phyloP scores from a whole-genome alignment of 345 rosid genomes.

The Dipteronia sinensis region DNA sequence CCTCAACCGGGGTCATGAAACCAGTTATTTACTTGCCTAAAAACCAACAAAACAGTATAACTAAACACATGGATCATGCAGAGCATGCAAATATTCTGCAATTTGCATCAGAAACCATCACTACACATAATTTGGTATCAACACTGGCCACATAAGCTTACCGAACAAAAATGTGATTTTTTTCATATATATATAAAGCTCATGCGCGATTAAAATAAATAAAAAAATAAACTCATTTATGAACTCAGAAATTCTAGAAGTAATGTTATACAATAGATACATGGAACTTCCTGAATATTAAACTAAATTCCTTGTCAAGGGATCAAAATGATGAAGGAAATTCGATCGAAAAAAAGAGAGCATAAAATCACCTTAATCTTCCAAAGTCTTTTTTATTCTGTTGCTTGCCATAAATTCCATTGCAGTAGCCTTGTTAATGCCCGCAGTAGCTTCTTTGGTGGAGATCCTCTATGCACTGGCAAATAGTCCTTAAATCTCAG shows the following conservation, averaged over 20 bases:
- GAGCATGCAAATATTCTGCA: too few species aligned
- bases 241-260: background rate
- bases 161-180: background rate
- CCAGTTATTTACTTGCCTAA: too few species aligned
- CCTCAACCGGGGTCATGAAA: too few species aligned
- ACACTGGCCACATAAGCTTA: background rate
- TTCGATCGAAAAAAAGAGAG: background rate
- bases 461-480: background rate
- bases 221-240: background rate
- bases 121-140: background rate
- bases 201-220: background rate
- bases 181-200: background rate
- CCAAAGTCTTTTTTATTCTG: background rate
- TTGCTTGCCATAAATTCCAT: background rate
- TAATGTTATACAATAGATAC: background rate
- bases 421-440: background rate
- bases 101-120: background rate
- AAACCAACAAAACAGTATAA: too few species aligned
- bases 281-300: background rate
- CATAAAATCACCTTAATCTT: conserved; percentile 6
- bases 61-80: too few species aligned
- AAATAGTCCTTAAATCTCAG: background rate
- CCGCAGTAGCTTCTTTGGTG: background rate
- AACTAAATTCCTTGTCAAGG: background rate
- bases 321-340: background rate